phyloP scores from a whole-genome alignment of 148 eudicot species.

The Camellia japonica region DNA sequence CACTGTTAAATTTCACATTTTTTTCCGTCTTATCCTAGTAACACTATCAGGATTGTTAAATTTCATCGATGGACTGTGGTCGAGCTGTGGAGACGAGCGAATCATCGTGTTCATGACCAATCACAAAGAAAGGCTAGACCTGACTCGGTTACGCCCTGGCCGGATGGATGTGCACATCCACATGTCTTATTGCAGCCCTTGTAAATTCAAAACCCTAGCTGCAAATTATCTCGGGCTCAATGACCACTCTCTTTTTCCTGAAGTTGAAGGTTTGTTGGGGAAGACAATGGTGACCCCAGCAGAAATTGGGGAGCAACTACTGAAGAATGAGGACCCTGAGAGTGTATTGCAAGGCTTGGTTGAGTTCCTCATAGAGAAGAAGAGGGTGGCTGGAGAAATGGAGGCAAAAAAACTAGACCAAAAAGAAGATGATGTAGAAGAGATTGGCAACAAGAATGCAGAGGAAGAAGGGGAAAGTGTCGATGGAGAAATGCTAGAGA shows the following conservation, averaged over 20 bases:
- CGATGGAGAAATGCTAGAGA: too few species aligned
- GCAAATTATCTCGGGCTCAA: slow-evolving; percentile 43
- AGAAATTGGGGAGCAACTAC: slow-evolving; percentile 39
- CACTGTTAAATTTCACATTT: not conserved
- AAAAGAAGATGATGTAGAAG: not conserved
- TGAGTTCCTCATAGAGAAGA: slow-evolving; percentile 24
- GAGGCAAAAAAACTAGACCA: not conserved
- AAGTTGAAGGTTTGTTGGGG: slow-evolving; percentile 27
- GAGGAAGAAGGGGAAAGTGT: not conserved
- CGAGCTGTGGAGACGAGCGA: slow-evolving; percentile 61
- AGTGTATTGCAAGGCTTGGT: slow-evolving; percentile 31
- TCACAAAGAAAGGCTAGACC: slow-evolving; percentile 66
- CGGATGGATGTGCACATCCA: slow-evolving; percentile 76
- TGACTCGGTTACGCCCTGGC: slow-evolving; percentile 63
- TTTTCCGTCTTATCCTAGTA: slow-evolving; percentile 16
- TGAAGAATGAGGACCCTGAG: slow-evolving; percentile 43
- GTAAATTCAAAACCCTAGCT: slow-evolving; percentile 50
- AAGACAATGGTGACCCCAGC: slow-evolving; percentile 44
- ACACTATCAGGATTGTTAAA: slow-evolving; percentile 63
- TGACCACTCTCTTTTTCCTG: slow-evolving; percentile 29
- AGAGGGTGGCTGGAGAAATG: slow-evolving; percentile 21
- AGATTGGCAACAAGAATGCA: not conserved
- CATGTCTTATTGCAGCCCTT: slow-evolving; percentile 66
- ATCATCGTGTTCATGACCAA: slow-evolving; percentile 67
- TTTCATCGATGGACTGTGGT: slow-evolving; percentile 74